A percentile compares a stretch with the other conserved stretches of the same genome.
Conservation (phyloP, 169 alveolate species). For the Miamiensis avidus region DNA sequence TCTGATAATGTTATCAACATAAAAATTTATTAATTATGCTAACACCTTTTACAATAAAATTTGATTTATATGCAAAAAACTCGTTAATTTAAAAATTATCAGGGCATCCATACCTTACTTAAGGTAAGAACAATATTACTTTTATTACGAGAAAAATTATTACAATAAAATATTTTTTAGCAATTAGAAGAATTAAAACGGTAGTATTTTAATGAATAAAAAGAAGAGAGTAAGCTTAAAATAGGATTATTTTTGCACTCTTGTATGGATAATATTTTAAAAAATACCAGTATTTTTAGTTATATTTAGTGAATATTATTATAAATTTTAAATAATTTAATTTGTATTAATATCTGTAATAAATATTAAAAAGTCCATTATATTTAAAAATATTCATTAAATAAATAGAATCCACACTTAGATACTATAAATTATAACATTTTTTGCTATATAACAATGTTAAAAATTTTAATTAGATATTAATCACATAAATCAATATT, state of each 20-base stretch:
- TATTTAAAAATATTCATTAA: no score
- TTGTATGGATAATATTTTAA: not conserved
- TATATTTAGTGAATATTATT: not conserved
- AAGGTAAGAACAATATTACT: no score
- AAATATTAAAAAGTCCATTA: no score
- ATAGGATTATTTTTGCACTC: not conserved
- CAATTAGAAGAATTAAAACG: not conserved
- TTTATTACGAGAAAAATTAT: not conserved
- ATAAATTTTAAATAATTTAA: no score
- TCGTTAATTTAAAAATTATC: not conserved
- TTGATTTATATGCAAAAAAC: not conserved
- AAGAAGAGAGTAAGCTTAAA: no score
- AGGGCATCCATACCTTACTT: not conserved
- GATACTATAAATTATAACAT: no score
- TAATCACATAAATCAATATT: not conserved
- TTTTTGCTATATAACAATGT: no score
- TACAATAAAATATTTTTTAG: not conserved
- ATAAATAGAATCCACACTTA: no score
- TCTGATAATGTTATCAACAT: not conserved
- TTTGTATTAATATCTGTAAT: not conserved
- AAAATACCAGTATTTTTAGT: not conserved
- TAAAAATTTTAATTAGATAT: no score
- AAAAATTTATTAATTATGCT: not conserved
- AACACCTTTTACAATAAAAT: no score
- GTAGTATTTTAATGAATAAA: not conserved